Conservation (phyloP, 805 yeast genomes). For the Kodamaea restingae region DNA sequence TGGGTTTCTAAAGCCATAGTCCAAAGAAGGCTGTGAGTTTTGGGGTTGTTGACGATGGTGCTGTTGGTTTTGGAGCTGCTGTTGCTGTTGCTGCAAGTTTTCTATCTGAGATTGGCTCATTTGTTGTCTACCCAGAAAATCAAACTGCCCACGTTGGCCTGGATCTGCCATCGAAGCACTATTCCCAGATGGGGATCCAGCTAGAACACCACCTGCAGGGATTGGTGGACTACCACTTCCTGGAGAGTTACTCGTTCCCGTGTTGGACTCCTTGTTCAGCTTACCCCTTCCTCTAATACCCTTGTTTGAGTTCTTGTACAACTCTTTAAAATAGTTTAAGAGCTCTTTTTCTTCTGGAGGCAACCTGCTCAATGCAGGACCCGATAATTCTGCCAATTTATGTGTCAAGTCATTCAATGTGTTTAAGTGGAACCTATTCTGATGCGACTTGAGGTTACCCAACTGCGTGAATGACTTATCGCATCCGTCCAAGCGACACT, state of each 20-base stretch:
- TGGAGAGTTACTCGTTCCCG: slow-evolving; percentile 1
- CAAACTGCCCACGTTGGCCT: slow-evolving; percentile 26
- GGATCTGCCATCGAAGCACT: neutral
- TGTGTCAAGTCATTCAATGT: slow-evolving; percentile 66
- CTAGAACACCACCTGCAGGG: slow-evolving; percentile 7
- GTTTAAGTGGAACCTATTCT: slow-evolving; percentile 77
- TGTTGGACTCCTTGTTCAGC: slow-evolving; percentile 9
- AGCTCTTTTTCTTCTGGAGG: slow-evolving; percentile 65
- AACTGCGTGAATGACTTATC: slow-evolving; percentile 83
- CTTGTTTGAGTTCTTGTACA: slow-evolving; percentile 84
- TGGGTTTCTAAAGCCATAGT: slow-evolving; percentile 11
- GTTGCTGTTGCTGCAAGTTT: slow-evolving; percentile 8
- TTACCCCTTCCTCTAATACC: slow-evolving; percentile 93
- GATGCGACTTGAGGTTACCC: slow-evolving; percentile 92
- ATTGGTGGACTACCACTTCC: slow-evolving; percentile 4
- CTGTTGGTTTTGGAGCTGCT: slow-evolving; percentile 9
- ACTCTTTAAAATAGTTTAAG: slow-evolving; percentile 70
- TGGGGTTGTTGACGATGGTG: slow-evolving; percentile 9
- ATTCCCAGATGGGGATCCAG: slow-evolving; percentile 8
- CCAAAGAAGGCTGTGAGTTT: slow-evolving; percentile 7
- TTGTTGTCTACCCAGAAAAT: slow-evolving; percentile 38
- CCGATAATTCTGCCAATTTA: slow-evolving; percentile 56
- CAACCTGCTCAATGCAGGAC: slow-evolving; percentile 43
- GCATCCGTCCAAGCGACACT: slow-evolving; percentile 78
- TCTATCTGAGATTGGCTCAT: slow-evolving; percentile 2